Percentiles rank a stretch among this genome's conserved stretches.
Evolutionary conservation across 306 rosid genomes (phyloP).

Genomic region (Quercus ilex): DNA sequence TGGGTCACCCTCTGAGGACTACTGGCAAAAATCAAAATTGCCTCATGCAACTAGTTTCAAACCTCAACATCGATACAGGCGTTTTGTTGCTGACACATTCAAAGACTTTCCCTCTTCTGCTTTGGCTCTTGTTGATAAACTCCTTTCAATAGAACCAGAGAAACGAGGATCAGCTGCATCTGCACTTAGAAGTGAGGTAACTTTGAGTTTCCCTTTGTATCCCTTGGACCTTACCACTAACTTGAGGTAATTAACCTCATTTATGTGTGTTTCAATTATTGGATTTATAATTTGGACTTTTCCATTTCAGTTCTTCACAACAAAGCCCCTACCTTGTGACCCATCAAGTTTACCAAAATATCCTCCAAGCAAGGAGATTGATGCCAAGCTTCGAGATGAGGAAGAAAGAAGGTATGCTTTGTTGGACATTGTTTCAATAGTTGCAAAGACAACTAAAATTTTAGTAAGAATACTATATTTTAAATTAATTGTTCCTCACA

Average conservation of each 20-base stretch:
- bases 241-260: constrained; percentile 6
- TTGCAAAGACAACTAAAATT: no score
- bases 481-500: no score
- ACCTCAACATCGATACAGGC: constrained; percentile 70
- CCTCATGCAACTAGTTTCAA: constrained; percentile 91
- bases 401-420: constrained; percentile 54
- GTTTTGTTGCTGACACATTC: constrained; percentile 57
- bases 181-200: constrained; percentile 72
- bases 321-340: constrained; percentile 76
- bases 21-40: constrained; percentile 71
- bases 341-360: constrained; percentile 78
- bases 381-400: constrained; percentile 65
- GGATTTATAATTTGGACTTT: neutral
- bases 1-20: constrained; percentile 84
- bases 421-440: no score
- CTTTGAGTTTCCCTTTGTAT: neutral
- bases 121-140: constrained; percentile 63
- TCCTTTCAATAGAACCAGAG: constrained; percentile 71
- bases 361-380: constrained; percentile 84
- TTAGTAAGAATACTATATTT: no score
- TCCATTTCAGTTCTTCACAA: constrained; percentile 63
- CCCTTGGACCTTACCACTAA: neutral
- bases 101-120: constrained; percentile 56
- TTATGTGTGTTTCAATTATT: neutral
- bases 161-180: constrained; percentile 66